phyloP scores from a whole-genome alignment of 257 asterid genomes.

The Ajuga chamaepitys region DNA sequence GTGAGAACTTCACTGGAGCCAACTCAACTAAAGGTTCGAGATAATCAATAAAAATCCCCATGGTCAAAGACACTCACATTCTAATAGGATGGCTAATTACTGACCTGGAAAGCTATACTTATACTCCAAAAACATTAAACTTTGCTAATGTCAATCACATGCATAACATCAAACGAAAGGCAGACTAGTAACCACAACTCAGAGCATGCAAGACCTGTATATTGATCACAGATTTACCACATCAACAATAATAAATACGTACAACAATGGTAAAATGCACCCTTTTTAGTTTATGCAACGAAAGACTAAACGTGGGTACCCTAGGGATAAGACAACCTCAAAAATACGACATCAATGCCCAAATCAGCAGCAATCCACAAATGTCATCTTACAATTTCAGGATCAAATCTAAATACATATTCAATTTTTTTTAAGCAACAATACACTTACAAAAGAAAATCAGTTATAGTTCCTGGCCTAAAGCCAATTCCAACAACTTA shows the following conservation, averaged over 20 bases:
- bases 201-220: neutral
- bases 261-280: neutral
- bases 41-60: neutral
- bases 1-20: neutral
- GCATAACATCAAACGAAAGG: neutral
- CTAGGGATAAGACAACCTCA: neutral
- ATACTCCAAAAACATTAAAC: neutral
- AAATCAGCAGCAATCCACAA: neutral
- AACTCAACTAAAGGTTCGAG: neutral
- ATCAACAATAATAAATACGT: conserved; percentile 1
- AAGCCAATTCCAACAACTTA: neutral
- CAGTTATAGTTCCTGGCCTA: neutral
- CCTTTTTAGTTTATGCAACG: neutral
- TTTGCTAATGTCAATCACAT: neutral
- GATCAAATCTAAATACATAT: neutral
- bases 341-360: neutral
- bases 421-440: neutral
- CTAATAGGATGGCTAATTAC: neutral
- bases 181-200: neutral
- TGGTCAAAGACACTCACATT: neutral
- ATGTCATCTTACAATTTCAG: neutral
- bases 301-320: neutral
- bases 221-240: neutral
- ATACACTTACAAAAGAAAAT: neutral
- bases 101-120: neutral